Percentiles rank a stretch among this genome's conserved stretches.
Evolutionary conservation across 306 rosid genomes (phyloP).

Genomic region (Mimosa bimucronata): DNA sequence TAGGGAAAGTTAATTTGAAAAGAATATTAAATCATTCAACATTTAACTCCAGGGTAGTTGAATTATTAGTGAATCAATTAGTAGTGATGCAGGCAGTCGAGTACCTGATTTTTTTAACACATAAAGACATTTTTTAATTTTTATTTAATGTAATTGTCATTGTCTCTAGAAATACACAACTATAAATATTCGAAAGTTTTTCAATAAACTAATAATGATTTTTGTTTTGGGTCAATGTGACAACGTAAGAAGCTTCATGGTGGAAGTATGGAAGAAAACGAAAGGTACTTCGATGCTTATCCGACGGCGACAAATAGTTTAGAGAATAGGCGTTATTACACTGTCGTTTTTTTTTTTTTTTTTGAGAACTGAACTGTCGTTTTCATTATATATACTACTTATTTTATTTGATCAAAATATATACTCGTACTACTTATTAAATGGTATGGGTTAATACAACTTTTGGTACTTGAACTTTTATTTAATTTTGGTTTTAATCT

Average conservation of each 20-base stretch:
- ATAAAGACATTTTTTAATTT: background rate
- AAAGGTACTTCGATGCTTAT: background rate
- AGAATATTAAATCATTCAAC: background rate
- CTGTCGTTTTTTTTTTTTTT: slow-evolving; percentile 15
- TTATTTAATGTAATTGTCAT: background rate
- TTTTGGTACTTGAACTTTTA: too few species aligned
- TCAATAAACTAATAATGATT: background rate
- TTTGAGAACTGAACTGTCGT: too few species aligned
- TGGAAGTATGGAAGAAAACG: background rate
- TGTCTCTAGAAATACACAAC: background rate
- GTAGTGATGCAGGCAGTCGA: background rate
- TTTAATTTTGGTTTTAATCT: too few species aligned
- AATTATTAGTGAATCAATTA: background rate
- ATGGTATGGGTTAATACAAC: too few species aligned
- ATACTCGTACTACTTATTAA: too few species aligned
- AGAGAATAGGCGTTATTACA: background rate
- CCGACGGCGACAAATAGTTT: background rate
- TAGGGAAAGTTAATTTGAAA: background rate
- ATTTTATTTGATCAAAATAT: too few species aligned
- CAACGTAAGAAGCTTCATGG: background rate
- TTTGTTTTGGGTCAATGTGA: background rate
- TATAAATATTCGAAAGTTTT: background rate
- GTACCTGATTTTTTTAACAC: background rate
- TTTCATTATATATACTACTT: background rate
- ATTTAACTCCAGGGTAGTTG: too few species aligned